These are phyloP conservation scores for Kalanchoe fedtschenkoi DNA, from an alignment of 164 flowering plant genomes.

Conservation along the genomic window DNA sequence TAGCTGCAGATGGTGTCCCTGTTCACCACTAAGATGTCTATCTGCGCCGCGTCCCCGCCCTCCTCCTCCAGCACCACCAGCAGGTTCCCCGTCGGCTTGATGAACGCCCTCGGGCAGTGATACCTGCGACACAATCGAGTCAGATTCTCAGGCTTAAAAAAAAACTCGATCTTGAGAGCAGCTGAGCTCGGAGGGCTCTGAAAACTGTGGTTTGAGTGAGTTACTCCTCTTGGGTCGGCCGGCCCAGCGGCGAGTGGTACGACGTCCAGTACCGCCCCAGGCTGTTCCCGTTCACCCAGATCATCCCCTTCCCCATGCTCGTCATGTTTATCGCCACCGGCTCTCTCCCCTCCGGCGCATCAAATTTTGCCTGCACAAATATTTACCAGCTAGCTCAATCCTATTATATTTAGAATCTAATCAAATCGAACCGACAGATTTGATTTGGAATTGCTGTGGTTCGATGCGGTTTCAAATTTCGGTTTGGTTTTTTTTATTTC, in stretches of 20 bases:
- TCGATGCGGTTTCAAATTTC: no score
- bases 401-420: not conserved
- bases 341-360: slow-evolving; percentile 55
- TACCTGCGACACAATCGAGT: slow-evolving; percentile 30
- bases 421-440: no score
- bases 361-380: slow-evolving; percentile 50
- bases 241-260: slow-evolving; percentile 40
- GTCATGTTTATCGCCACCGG: slow-evolving; percentile 52
- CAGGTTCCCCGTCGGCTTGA: slow-evolving; percentile 61
- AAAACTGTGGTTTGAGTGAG: slow-evolving; percentile 9
- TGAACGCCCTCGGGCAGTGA: slow-evolving; percentile 66
- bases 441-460: no score
- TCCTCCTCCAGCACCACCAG: slow-evolving; percentile 75
- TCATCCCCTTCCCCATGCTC: slow-evolving; percentile 67
- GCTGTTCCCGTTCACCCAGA: slow-evolving; percentile 71
- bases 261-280: slow-evolving; percentile 81
- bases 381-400: not conserved
- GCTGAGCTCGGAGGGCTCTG: not conserved
- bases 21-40: slow-evolving; percentile 29
- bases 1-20: slow-evolving; percentile 67
- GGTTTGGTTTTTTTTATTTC: no score
- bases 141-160: no score
- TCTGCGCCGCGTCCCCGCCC: slow-evolving; percentile 34
- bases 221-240: slow-evolving; percentile 69
- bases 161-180: not conserved